Base-by-base conservation (phyloP, 805 yeast genomes). In the Ogataea zsoltii region DNA sequence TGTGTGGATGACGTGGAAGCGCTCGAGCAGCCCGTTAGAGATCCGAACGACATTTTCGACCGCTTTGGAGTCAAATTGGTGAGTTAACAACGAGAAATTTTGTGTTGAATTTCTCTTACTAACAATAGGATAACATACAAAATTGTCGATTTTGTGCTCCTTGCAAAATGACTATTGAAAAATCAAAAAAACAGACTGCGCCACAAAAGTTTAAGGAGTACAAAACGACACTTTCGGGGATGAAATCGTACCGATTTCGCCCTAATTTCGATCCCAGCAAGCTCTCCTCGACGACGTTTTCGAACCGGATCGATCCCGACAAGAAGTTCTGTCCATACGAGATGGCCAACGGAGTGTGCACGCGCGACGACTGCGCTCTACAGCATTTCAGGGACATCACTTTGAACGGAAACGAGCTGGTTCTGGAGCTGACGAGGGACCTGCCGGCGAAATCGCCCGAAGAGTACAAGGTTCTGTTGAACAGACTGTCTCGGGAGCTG, bases 211-310 rank as follows among this genome's bases (percentile, higher is more conserved):
- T 51, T 34, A 42, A 38, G 38, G 47, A 46, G 32, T 56, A 52
- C 42, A 44, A 34, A 29, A 40, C 56, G 12, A 33, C 39, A 13
- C 38, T 52, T 23, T 33, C 45, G 13, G 46, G 50, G 5, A 40
- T 56, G 36, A 45, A 45, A 34, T 46, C 56, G 17, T 56, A 45
- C 42, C 42, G 47, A 11, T 54, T 52, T 33, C 48, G 46, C 34
- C 58, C 60, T 3, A 29, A 33, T 31, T 56, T 54, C 43, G 53
- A 50, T 29, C 30, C 38, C 9, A n/a, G 15, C n/a, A 45, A 48
- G 45, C 41, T 56, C 16, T 48, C 40, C 15, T 56, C 60, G 4
- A 26, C 37, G 16, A 51, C 55, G 12, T 56, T 45, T 42, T 48
- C 49, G 10, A 56, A 52, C 36, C 37, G 18, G 6, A 47, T 52